Conservation (phyloP, 805 yeast species). For the Saccharomycopsis selenospora region DNA sequence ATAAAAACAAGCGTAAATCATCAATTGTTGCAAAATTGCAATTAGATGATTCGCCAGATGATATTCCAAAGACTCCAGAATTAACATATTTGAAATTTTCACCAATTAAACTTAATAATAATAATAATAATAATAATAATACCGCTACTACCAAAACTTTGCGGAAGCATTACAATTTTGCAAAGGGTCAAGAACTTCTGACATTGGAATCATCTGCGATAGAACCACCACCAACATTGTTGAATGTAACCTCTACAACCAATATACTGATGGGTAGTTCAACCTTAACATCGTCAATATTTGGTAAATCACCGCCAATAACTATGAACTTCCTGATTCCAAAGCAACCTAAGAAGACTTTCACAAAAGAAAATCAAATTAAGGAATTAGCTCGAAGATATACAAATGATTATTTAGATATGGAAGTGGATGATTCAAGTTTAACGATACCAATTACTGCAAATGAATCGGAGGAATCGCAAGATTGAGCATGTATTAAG, state of each 20-base stretch:
- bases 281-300: neutral
- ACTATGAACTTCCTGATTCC: constrained; percentile 1
- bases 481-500: too few species aligned
- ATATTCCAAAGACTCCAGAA: constrained; percentile 21
- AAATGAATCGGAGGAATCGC: too few species aligned
- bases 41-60: constrained; percentile 21
- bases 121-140: neutral
- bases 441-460: too few species aligned
- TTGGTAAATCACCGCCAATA: neutral
- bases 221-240: constrained; percentile 13
- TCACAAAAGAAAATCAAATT: neutral
- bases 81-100: constrained; percentile 20
- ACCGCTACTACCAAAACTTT: neutral
- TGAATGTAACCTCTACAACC: constrained; percentile 9
- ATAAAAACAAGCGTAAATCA: constrained; percentile 5
- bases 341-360: neutral
- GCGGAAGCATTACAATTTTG: constrained; percentile 1
- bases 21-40: constrained; percentile 14
- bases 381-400: constrained; percentile 20
- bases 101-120: constrained; percentile 13
- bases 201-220: neutral
- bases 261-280: neutral
- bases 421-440: constrained; percentile 20
- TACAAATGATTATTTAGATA: constrained; percentile 19
- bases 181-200: constrained; percentile 2